A percentile compares a stretch with the other conserved stretches of the same genome.
Evolutionary conservation across 1,284 basidiomycete genomes (phyloP).

Genomic region (Microbotryum lychnidis-dioicae): DNA sequence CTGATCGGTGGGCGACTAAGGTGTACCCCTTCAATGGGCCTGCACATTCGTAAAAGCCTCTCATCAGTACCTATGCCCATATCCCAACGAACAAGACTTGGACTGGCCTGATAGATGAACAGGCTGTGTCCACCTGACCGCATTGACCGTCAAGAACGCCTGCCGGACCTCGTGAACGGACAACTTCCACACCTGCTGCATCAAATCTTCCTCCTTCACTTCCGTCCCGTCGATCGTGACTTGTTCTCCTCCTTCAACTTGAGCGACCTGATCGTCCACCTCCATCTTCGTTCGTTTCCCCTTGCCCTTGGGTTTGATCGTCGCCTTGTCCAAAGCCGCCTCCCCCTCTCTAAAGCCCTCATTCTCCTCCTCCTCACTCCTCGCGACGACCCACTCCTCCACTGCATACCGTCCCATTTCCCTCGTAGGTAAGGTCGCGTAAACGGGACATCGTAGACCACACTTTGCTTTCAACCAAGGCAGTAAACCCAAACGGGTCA

Average conservation of each 20-base stretch:
- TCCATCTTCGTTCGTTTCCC: constrained; percentile 61
- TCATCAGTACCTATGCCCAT: constrained; percentile 1
- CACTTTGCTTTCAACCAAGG: constrained; percentile 53
- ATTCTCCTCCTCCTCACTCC: constrained; percentile 32
- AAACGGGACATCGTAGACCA: constrained; percentile 85
- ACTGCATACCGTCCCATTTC: constrained; percentile 85
- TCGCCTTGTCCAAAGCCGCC: background rate
- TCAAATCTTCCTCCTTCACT: constrained; percentile 23
- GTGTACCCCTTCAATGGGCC: constrained; percentile 85
- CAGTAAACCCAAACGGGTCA: constrained; percentile 69
- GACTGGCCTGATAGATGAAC: constrained; percentile 79
- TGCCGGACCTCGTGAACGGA: constrained; percentile 26
- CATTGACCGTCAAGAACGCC: constrained; percentile 85
- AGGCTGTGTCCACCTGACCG: constrained; percentile 89
- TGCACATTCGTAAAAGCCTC: constrained; percentile 38
- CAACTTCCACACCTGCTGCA: constrained; percentile 23
- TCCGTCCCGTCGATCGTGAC: constrained; percentile 1
- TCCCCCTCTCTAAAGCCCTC: constrained; percentile 13
- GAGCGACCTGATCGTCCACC: constrained; percentile 43
- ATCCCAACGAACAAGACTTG: background rate
- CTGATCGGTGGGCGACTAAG: constrained; percentile 91
- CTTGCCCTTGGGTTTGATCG: background rate
- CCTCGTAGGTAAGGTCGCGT: constrained; percentile 89
- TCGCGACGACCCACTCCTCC: constrained; percentile 35
- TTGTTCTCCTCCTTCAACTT: constrained; percentile 2